Percentiles rank a stretch among this genome's conserved stretches.
phyloP scores from a whole-genome alignment of 2,329 filamentous ascomycete species.

The Fusarium sp. region DNA sequence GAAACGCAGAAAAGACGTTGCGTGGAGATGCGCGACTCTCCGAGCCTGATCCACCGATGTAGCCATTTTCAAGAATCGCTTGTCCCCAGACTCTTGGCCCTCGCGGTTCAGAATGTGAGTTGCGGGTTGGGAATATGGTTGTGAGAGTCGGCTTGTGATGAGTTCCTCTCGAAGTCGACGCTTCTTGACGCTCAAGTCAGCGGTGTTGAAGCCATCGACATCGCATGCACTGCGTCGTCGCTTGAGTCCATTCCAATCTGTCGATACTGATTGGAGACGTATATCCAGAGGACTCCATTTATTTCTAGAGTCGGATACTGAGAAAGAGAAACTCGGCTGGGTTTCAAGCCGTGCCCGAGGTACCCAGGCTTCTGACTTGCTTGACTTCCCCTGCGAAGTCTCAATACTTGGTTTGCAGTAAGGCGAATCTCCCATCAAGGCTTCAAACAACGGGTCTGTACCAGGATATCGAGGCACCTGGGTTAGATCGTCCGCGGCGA shows the following conservation, averaged over 20 bases:
- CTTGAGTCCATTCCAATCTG: constrained; percentile 52
- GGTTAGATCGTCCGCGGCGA: constrained; percentile 28
- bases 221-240: constrained; percentile 65
- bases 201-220: constrained; percentile 67
- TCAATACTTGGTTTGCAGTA: constrained; percentile 1
- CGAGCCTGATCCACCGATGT: constrained; percentile 53
- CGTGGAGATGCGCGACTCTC: constrained; percentile 58
- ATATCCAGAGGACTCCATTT: constrained; percentile 27
- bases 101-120: constrained; percentile 76
- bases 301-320: constrained; percentile 6
- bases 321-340: constrained; percentile 28
- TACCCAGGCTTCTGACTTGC: background rate
- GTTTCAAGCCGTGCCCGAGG: constrained; percentile 5
- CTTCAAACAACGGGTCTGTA: constrained; percentile 38
- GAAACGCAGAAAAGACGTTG: constrained; percentile 68
- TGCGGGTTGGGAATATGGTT: constrained; percentile 74
- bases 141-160: constrained; percentile 76
- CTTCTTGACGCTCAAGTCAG: constrained; percentile 69
- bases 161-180: constrained; percentile 70
- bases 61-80: constrained; percentile 61
- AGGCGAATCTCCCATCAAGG: constrained; percentile 28
- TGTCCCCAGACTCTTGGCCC: constrained; percentile 56
- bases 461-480: constrained; percentile 41
- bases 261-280: background rate
- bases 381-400: background rate